Conservation (phyloP, 768 basidiomycete genomes). For the Phaeolepiota aurea region DNA sequence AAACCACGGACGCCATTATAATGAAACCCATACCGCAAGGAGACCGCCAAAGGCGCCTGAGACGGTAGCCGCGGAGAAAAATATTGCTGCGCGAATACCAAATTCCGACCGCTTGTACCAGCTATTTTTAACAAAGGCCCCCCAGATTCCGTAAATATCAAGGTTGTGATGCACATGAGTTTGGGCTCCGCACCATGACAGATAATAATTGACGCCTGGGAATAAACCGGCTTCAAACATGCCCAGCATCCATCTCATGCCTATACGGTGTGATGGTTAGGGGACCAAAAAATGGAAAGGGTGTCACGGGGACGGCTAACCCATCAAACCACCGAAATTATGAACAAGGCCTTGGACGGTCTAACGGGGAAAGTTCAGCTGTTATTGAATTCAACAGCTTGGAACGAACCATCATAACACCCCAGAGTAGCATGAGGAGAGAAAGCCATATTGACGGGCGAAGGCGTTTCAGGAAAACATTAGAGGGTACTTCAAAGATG, state of each 20-base stretch:
- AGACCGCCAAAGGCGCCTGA: constrained; percentile 80
- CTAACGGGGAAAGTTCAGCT: constrained; percentile 30
- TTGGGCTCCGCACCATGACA: constrained; percentile 54
- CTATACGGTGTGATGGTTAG: too few species aligned
- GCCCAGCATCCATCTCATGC: constrained; percentile 66
- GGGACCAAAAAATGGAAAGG: too few species aligned
- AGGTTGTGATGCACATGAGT: too few species aligned
- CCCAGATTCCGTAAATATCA: constrained; percentile 5
- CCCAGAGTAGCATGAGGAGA: constrained; percentile 66
- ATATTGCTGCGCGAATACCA: constrained; percentile 56
- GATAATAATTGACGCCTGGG: constrained; percentile 60
- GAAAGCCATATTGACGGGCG: constrained; percentile 76
- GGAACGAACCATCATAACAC: constrained; percentile 57
- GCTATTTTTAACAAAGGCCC: constrained; percentile 11
- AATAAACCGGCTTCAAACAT: constrained; percentile 67
- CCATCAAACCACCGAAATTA: constrained; percentile 61
- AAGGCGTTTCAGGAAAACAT: constrained; percentile 63
- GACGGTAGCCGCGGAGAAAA: constrained; percentile 73
- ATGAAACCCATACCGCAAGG: constrained; percentile 42
- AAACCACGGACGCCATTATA: not conserved
- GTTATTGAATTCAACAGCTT: not conserved
- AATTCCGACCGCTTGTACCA: constrained; percentile 69
- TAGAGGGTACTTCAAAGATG: constrained; percentile 72
- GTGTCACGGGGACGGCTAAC: too few species aligned
- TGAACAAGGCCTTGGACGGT: constrained; percentile 66